phyloP scores from a whole-genome alignment of 345 rosid species.

The Iberis pinnata region DNA sequence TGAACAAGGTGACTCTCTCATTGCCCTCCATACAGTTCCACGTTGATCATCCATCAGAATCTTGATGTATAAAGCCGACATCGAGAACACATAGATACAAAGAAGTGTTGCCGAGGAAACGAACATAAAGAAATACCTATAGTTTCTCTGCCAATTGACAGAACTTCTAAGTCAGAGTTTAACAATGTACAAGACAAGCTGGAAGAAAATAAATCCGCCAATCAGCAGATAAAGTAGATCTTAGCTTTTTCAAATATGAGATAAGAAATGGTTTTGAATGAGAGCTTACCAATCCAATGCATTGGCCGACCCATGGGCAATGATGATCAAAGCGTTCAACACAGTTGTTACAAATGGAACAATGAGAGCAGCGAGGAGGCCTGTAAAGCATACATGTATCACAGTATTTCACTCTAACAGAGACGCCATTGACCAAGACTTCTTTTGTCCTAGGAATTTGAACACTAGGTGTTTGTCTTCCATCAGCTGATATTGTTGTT shows the following conservation, averaged over 20 bases:
- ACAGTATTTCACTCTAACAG: constrained; percentile 84
- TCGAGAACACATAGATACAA: constrained; percentile 83
- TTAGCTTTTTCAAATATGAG: constrained; percentile 5
- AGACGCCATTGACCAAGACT: constrained; percentile 67
- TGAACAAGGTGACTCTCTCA: constrained; percentile 83
- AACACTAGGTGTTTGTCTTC: constrained; percentile 82
- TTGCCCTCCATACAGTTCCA: constrained; percentile 79
- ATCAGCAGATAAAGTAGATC: no score
- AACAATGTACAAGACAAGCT: constrained; percentile 3
- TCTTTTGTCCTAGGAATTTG: constrained; percentile 89
- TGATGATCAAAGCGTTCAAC: constrained; percentile 99
- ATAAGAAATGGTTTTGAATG: constrained; percentile 2
- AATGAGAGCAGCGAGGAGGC: constrained; percentile 96
- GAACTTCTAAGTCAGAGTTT: constrained; percentile 9
- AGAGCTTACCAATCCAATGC: constrained; percentile 87
- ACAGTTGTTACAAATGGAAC: constrained; percentile 33
- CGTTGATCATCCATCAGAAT: constrained; percentile 66
- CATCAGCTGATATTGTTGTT: constrained; percentile 45
- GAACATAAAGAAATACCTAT: constrained; percentile 94
- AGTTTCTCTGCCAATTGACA: constrained; percentile 72
- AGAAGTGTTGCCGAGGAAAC: constrained; percentile 89
- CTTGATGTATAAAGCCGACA: constrained; percentile 80
- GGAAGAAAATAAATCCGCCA: constrained; percentile 4
- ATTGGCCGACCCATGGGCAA: constrained; percentile 99
- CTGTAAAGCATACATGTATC: constrained; percentile 98